A percentile compares a stretch with the other conserved stretches of the same genome.
These are phyloP conservation scores for Fomitopsis pulvina DNA, from an alignment of 768 basidiomycete genomes.

Conservation along the genomic window DNA sequence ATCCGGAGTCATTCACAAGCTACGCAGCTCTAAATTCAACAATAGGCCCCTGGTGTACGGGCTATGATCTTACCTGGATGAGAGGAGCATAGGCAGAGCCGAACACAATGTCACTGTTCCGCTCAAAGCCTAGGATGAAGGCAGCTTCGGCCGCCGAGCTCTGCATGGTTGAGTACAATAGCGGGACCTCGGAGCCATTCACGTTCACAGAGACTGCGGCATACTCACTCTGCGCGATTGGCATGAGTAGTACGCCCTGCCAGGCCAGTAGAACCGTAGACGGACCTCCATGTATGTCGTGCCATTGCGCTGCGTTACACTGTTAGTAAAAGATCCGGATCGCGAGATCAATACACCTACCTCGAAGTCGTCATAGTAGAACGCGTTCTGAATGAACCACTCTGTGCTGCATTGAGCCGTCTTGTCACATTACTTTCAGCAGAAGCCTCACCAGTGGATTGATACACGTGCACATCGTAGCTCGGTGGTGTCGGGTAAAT, in stretches of 20 bases:
- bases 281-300: conserved; percentile 51
- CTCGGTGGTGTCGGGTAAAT: conserved; percentile 42
- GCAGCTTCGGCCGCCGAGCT: conserved; percentile 57
- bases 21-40: conserved; percentile 31
- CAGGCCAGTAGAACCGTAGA: too few relatives aligned
- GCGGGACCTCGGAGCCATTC: conserved; percentile 38
- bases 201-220: conserved; percentile 52
- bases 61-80: conserved; percentile 24
- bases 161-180: conserved; percentile 50
- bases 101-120: conserved; percentile 57
- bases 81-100: conserved; percentile 58
- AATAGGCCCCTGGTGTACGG: background rate
- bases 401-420: conserved; percentile 16
- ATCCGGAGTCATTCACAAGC: conserved; percentile 50
- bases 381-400: conserved; percentile 41
- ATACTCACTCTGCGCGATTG: conserved; percentile 47
- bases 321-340: background rate
- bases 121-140: conserved; percentile 63
- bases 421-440: too few relatives aligned
- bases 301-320: conserved; percentile 41
- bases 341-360: conserved; percentile 24
- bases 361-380: conserved; percentile 43
- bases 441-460: conserved; percentile 41
- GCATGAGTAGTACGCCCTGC: too few relatives aligned
- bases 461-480: conserved; percentile 57